These are phyloP conservation scores for Olyra latifolia DNA, from an alignment of 176 grass and related monocot species.

Conservation along the genomic window DNA sequence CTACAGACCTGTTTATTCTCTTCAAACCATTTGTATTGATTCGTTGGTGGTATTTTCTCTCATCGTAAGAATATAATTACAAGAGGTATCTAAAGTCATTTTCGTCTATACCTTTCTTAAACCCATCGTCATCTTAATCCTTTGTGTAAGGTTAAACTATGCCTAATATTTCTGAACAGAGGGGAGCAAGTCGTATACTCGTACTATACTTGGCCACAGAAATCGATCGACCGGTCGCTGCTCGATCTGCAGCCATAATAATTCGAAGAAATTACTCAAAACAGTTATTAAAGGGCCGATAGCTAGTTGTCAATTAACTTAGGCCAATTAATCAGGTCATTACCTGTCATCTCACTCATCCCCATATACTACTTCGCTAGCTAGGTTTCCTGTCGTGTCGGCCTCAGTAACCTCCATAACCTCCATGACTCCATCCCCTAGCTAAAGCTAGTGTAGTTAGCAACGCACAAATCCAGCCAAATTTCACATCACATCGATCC, in stretches of 20 bases:
- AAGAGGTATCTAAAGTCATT: too few relatives aligned
- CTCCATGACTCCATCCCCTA: not conserved
- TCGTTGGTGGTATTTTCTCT: too few relatives aligned
- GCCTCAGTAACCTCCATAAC: not conserved
- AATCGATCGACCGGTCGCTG: not conserved
- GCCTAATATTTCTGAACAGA: too few relatives aligned
- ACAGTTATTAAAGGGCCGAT: not conserved
- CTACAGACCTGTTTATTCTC: too few relatives aligned
- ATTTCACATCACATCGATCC: conserved; percentile 25
- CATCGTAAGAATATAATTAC: too few relatives aligned
- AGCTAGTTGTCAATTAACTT: not conserved
- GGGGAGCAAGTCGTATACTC: too few relatives aligned
- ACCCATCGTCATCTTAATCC: too few relatives aligned
- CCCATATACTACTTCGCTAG: not conserved
- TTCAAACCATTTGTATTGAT: too few relatives aligned
- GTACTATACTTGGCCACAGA: not conserved
- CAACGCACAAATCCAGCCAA: not conserved
- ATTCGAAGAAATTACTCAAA: not conserved
- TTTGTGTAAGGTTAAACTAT: too few relatives aligned
- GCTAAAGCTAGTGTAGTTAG: not conserved
- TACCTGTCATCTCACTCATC: conserved; percentile 29
- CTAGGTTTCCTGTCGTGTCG: conserved; percentile 37
- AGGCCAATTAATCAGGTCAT: not conserved
- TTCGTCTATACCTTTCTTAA: too few relatives aligned
- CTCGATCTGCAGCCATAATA: not conserved